Evolutionary conservation across 202 grass and related monocot genomes (phyloP).

Genomic region (Zizania palustris): DNA sequence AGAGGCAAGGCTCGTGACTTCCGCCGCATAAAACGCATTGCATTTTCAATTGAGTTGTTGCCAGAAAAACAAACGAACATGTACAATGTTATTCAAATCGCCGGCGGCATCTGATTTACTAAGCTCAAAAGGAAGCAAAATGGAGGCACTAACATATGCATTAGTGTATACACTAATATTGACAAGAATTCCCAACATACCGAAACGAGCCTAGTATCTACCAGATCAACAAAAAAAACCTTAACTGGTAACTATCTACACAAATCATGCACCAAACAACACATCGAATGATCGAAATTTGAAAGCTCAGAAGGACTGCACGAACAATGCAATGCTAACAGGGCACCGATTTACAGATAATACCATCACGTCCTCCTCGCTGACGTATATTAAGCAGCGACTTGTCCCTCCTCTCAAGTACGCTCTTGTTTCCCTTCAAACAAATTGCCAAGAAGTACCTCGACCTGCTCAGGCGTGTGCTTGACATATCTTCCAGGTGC

Average conservation of each 20-base stretch:
- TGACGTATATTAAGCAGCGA: background rate
- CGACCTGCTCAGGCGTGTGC: conserved; percentile 74
- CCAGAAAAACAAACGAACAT: background rate
- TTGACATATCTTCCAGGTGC: conserved; percentile 77
- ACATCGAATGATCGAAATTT: too few relatives aligned
- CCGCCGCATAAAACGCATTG: background rate
- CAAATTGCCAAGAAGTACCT: conserved; percentile 66
- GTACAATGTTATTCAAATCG: background rate
- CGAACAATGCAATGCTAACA: conserved; percentile 11
- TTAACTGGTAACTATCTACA: conserved; percentile 41
- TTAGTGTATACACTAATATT: background rate
- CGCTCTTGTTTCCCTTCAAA: conserved; percentile 74
- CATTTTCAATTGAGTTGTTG: background rate
- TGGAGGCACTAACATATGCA: background rate
- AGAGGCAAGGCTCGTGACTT: background rate
- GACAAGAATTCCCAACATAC: conserved; percentile 11
- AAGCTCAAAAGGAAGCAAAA: too few relatives aligned
- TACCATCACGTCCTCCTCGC: background rate
- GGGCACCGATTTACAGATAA: conserved; percentile 25
- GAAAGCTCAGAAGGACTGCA: background rate
- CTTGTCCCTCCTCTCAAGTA: conserved; percentile 9
- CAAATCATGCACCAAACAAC: conserved; percentile 23
- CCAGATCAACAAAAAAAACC: conserved; percentile 1
- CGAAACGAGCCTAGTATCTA: background rate
- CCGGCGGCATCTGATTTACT: too few relatives aligned